Conservation (phyloP, 108 stramenopile species). For the Discostella stelligeroides region DNA sequence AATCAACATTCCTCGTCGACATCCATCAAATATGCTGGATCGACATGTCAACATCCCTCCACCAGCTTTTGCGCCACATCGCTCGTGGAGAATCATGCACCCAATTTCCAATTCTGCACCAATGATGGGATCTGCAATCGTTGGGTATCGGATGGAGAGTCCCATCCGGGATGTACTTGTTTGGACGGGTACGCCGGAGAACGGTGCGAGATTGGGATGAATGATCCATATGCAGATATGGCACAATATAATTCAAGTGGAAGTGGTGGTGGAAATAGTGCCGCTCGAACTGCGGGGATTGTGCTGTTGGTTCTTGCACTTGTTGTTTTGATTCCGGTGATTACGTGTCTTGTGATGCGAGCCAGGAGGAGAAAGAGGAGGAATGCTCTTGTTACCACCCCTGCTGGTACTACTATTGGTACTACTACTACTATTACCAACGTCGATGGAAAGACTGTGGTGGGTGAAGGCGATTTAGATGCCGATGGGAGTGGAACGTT, state of each 20-base stretch:
- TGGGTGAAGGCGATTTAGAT: slow-evolving; percentile 13
- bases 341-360: neutral
- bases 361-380: neutral
- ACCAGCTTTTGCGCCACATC: slow-evolving; percentile 28
- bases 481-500: slow-evolving; percentile 15
- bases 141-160: slow-evolving; percentile 16
- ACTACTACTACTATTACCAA: neutral
- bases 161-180: slow-evolving; percentile 39
- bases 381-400: neutral
- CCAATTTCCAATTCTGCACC: slow-evolving; percentile 37
- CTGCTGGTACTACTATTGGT: neutral
- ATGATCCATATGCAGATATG: neutral
- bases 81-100: slow-evolving; percentile 25
- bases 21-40: slow-evolving; percentile 24
- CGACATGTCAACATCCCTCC: slow-evolving; percentile 25
- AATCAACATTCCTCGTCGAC: slow-evolving; percentile 5
- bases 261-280: neutral
- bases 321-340: neutral
- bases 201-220: slow-evolving; percentile 19
- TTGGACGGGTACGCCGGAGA: slow-evolving; percentile 23
- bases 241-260: neutral
- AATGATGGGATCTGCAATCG: slow-evolving; percentile 32
- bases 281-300: neutral
- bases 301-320: neutral
- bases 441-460: neutral